Conservation (phyloP, 2,329 filamentous ascomycete species). For the Xylariaceae sp. region DNA sequence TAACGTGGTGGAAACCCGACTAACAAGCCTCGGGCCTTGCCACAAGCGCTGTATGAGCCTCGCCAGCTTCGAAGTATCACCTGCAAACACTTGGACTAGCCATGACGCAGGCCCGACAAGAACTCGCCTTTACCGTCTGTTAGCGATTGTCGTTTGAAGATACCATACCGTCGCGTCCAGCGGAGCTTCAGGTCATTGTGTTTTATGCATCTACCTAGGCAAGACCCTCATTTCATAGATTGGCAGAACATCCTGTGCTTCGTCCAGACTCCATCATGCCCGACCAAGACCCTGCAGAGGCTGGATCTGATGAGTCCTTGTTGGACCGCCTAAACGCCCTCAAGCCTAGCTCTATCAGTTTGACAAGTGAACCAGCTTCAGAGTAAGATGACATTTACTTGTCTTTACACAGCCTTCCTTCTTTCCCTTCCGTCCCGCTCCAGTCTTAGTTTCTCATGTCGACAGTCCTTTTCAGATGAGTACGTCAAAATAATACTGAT, state of each 20-base stretch:
- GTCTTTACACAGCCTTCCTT: constrained; percentile 1
- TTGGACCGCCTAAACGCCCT: constrained; percentile 55
- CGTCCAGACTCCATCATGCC: constrained; percentile 20
- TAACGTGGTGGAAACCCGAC: too few relatives aligned
- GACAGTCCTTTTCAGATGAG: neutral
- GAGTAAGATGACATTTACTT: constrained; percentile 38
- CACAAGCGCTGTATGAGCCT: too few relatives aligned
- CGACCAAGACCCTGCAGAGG: constrained; percentile 3
- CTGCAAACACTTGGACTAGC: too few relatives aligned
- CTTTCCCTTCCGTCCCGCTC: neutral
- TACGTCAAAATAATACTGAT: constrained; percentile 16
- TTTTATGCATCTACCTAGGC: too few relatives aligned
- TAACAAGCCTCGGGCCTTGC: too few relatives aligned
- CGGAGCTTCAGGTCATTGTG: too few relatives aligned
- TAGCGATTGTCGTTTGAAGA: too few relatives aligned
- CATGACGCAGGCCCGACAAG: too few relatives aligned
- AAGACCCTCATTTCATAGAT: neutral
- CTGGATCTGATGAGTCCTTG: constrained; percentile 43
- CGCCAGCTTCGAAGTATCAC: too few relatives aligned
- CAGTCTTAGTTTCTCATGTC: neutral
- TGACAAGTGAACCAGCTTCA: constrained; percentile 28
- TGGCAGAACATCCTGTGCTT: neutral
- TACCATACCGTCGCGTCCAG: too few relatives aligned
- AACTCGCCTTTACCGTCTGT: too few relatives aligned
- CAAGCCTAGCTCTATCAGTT: constrained; percentile 37